Percentiles rank a stretch among this genome's conserved stretches.
These are phyloP conservation scores for Martiniozyma asiatica DNA, from an alignment of 1,139 yeast genomes.

Conservation along the genomic window DNA sequence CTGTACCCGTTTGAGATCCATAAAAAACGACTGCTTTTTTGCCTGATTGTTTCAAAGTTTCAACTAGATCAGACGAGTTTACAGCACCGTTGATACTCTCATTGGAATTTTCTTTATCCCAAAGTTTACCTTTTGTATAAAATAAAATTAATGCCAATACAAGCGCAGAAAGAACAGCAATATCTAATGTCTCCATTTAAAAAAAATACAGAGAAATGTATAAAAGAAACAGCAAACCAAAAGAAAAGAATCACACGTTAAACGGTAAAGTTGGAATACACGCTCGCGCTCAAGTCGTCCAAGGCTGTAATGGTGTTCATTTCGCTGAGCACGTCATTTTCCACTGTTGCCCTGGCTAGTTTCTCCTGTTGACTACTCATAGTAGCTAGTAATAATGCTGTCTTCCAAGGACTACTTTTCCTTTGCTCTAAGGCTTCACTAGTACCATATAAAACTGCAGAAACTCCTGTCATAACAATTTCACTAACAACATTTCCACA, in stretches of 20 bases:
- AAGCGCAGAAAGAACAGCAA: constrained; percentile 54
- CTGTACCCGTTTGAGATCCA: constrained; percentile 99
- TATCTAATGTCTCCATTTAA: constrained; percentile 48
- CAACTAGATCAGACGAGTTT: constrained; percentile 57
- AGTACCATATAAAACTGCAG: too few relatives aligned
- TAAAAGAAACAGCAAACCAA: constrained; percentile 1
- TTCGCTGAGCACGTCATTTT: constrained; percentile 35
- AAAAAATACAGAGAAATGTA: background rate
- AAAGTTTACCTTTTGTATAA: constrained; percentile 50
- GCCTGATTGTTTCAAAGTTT: constrained; percentile 46
- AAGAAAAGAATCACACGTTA: constrained; percentile 3
- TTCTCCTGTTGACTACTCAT: too few relatives aligned
- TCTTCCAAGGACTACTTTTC: too few relatives aligned
- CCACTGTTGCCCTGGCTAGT: too few relatives aligned
- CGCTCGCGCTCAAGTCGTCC: constrained; percentile 83
- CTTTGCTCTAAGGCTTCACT: too few relatives aligned
- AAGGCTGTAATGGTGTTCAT: constrained; percentile 51
- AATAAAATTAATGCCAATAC: constrained; percentile 54
- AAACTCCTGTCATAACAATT: too few relatives aligned
- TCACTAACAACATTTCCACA: too few relatives aligned
- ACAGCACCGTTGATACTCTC: too few relatives aligned
- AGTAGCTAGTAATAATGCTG: too few relatives aligned
- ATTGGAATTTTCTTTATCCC: constrained; percentile 33
- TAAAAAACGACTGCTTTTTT: constrained; percentile 73
- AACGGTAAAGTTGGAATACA: constrained; percentile 63